phyloP scores from a whole-genome alignment of 257 asterid species.

The Rubia yunnanensis region DNA sequence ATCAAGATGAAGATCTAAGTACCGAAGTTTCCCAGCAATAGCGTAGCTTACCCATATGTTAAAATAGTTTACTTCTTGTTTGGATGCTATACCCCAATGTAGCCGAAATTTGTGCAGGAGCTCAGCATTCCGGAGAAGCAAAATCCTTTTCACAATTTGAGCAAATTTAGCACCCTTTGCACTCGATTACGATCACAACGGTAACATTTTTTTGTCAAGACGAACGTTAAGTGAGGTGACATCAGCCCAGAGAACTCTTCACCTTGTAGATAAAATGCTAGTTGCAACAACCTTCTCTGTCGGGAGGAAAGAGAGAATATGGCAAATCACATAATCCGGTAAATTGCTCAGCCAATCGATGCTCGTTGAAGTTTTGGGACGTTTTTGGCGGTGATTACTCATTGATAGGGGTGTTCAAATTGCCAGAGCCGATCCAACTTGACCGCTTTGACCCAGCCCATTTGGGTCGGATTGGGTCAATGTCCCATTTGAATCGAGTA shows the following conservation, averaged over 20 bases:
- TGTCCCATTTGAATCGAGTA: too few species aligned
- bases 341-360: not conserved
- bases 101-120: not conserved
- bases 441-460: too few species aligned
- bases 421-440: too few species aligned
- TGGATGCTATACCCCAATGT: not conserved
- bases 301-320: not conserved
- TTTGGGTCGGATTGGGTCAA: too few species aligned
- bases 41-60: not conserved
- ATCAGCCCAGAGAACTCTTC: not conserved
- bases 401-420: too few species aligned
- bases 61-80: not conserved
- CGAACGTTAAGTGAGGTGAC: not conserved
- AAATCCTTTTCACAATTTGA: not conserved
- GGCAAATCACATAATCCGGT: not conserved
- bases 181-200: too few species aligned
- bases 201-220: too few species aligned
- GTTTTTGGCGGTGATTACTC: too few species aligned
- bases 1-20: not conserved
- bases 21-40: not conserved
- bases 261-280: not conserved
- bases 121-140: not conserved
- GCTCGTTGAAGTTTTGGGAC: too few species aligned
- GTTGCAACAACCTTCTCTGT: not conserved
- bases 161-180: not conserved